Conservation (phyloP, 257 asterid species). For the Capsicum baccatum region DNA sequence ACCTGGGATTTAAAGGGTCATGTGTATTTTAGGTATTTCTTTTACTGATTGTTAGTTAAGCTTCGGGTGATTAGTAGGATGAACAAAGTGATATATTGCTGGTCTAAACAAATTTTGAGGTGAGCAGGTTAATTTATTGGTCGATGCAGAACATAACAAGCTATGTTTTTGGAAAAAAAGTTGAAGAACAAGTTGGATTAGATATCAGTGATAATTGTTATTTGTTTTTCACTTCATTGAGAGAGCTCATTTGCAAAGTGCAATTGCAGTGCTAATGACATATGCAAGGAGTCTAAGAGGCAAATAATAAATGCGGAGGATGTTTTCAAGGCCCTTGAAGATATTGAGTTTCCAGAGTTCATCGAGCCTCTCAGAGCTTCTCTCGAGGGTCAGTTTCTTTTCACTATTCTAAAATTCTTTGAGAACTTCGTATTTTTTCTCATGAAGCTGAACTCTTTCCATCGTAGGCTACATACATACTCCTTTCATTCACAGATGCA, state of each 20-base stretch:
- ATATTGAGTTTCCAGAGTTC: constrained; percentile 82
- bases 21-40: neutral
- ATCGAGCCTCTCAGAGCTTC: constrained; percentile 76
- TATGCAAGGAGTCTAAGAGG: constrained; percentile 85
- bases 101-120: neutral
- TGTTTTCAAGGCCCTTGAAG: constrained; percentile 94
- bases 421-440: neutral
- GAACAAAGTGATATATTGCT: neutral
- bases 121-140: neutral
- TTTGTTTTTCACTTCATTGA: neutral
- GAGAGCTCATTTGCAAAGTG: neutral
- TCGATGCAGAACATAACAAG: neutral
- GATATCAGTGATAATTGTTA: neutral
- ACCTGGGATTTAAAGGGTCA: neutral
- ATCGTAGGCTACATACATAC: neutral
- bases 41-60: neutral
- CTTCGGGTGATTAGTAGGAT: constrained; percentile 2
- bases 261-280: constrained; percentile 67
- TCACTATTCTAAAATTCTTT: neutral
- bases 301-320: constrained; percentile 88
- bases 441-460: neutral
- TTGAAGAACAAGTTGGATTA: neutral
- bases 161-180: neutral
- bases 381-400: constrained; percentile 70
- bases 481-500: neutral